Percentiles rank a stretch among this genome's conserved stretches.
Evolutionary conservation across 257 asterid genomes (phyloP).

Genomic region (Ehretia macrophylla): DNA sequence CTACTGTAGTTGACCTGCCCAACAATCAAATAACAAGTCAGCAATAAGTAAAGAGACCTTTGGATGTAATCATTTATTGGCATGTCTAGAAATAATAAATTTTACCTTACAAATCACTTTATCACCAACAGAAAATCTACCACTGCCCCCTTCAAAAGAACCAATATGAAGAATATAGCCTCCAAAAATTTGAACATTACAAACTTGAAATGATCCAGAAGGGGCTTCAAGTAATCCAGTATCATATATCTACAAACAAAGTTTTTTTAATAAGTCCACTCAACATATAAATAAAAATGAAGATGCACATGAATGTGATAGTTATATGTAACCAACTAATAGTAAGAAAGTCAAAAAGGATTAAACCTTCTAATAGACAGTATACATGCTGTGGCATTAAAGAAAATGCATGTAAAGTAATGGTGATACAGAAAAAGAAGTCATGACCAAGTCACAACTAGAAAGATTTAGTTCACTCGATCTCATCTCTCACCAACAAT

Average conservation of each 20-base stretch:
- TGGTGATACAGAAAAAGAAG: no score
- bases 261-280: background rate
- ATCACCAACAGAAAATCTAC: slow-evolving; percentile 59
- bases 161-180: slow-evolving; percentile 94
- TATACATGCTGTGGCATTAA: background rate
- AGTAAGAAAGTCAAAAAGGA: no score
- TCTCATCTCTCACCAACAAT: no score
- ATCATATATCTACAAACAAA: slow-evolving; percentile 65
- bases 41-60: background rate
- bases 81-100: slow-evolving; percentile 12
- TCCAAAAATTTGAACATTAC: slow-evolving; percentile 78
- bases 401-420: no score
- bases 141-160: slow-evolving; percentile 51
- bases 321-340: no score
- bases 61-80: slow-evolving; percentile 9
- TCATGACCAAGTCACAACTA: no score
- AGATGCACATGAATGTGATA: no score
- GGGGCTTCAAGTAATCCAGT: slow-evolving; percentile 78
- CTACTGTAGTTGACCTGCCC: slow-evolving; percentile 86
- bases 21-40: slow-evolving; percentile 8
- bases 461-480: no score
- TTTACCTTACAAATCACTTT: slow-evolving; percentile 77
- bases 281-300: no score
- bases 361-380: no score
- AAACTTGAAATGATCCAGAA: slow-evolving; percentile 71